Evolutionary conservation across 2,329 filamentous ascomycete species (phyloP), one percentile per base, ranked within the genome.

Genomic region (Phymatotrichopsis omnivora): DNA sequence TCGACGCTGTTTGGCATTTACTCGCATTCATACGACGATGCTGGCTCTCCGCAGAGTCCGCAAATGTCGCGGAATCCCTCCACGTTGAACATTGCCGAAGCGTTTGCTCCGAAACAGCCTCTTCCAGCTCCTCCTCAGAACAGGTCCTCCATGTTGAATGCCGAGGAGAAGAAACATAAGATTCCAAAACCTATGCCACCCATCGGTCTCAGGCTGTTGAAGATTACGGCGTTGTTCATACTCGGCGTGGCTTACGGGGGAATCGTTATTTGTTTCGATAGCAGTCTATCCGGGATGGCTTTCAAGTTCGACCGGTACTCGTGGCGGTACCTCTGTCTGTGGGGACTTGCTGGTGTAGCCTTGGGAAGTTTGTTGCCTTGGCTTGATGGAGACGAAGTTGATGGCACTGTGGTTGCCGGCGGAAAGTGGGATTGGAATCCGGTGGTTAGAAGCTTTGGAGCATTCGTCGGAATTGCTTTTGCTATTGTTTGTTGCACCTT

Each of bases 1-100:
- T 87, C 85, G 2, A 94, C 91, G 0, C 74, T 98, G 4, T 83
- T 82, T 56, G 89, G 91, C 43, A 98, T 98, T 59, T 98, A 93
- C 68, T 79, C 78, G 8, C 78, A 77, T 5, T 75, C 75, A 1
- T 71, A 73, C 24, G 73, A 74, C 47, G 64, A 24, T 56, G 56
- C 14, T 57, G 64, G 29, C 23, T 19, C 45, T 3, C 43, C 46
- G 19, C 19, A 49, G 5, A 33, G 22, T 1, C 33, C 36, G 12
- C 32, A 28, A 20, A 17, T 48, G n/a, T 52, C 52, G 3, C 42
- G 49, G 16, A 46, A 38, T 25, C 39, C 49, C 65, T 62, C 53
- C 61, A 29, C 40, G 65, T 51, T 63, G 65, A 17, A 57, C 62
- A 62, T 60, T 56, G 57, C 60, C 55, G 65, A 65, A n/a, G n/a